Evolutionary conservation across 2,329 filamentous ascomycete species (phyloP).

Genomic region (Microdochium nivale): DNA sequence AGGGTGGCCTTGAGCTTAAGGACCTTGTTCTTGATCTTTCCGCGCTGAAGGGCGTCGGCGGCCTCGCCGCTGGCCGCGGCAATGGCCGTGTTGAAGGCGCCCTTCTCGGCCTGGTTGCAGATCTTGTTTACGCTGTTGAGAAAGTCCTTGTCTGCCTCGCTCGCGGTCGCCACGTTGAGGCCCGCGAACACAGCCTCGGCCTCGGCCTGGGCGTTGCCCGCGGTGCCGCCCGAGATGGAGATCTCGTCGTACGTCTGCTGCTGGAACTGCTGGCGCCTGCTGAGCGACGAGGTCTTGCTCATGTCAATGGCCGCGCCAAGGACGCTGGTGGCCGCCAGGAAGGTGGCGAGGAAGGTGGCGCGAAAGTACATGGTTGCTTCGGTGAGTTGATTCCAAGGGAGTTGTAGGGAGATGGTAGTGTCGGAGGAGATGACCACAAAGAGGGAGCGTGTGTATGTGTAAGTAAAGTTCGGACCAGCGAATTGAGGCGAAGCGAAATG

Average conservation of each 20-base stretch:
- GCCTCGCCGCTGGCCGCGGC: slow-evolving; percentile 34
- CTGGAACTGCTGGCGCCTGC: background rate
- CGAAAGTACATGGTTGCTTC: background rate
- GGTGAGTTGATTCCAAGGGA: background rate
- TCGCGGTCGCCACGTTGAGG: slow-evolving; percentile 29
- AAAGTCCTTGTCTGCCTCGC: slow-evolving; percentile 35
- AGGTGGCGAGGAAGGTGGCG: background rate
- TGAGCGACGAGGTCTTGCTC: background rate
- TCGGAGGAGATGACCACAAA: background rate
- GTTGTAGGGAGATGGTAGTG: background rate
- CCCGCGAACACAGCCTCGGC: slow-evolving; percentile 29
- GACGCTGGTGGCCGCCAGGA: background rate
- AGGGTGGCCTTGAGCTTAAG: slow-evolving; percentile 46
- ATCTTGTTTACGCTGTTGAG: slow-evolving; percentile 41
- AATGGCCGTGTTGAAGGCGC: slow-evolving; percentile 46
- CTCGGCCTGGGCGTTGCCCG: slow-evolving; percentile 34
- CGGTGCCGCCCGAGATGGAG: slow-evolving; percentile 36
- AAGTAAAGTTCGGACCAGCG: background rate
- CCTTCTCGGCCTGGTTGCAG: slow-evolving; percentile 42
- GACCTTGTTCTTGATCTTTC: slow-evolving; percentile 54
- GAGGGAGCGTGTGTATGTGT: background rate
- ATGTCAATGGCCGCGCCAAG: background rate
- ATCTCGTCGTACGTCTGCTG: slow-evolving; percentile 31
- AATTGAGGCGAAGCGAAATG: background rate
- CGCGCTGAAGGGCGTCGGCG: slow-evolving; percentile 39